phyloP scores from a whole-genome alignment of 176 grass and related monocot species.

The Rhynchospora tenuis region DNA sequence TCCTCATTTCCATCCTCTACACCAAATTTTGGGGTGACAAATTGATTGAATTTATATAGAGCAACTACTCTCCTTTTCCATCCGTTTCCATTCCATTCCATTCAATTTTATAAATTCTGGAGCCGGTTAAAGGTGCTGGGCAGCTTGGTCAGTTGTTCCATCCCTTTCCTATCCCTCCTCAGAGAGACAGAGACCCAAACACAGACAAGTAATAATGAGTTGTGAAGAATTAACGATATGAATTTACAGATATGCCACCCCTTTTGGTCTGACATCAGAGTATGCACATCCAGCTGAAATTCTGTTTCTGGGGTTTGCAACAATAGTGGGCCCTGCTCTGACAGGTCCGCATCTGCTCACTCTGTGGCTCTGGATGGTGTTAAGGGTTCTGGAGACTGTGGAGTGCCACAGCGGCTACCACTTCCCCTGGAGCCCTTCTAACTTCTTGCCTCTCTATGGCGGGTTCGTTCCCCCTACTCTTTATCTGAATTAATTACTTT shows the following conservation, averaged over 20 bases:
- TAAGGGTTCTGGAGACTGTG: conserved; percentile 86
- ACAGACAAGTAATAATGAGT: not conserved
- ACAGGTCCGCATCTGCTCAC: conserved; percentile 91
- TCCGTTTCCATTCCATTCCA: too few species aligned
- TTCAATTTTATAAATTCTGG: too few species aligned
- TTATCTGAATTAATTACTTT: not conserved
- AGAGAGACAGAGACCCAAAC: not conserved
- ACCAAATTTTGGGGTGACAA: too few species aligned
- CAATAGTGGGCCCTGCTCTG: conserved; percentile 67
- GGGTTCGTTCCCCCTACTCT: conserved; percentile 42
- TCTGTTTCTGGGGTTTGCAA: conserved; percentile 86
- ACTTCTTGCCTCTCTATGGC: conserved; percentile 89
- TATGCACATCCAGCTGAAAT: conserved; percentile 95
- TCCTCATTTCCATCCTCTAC: too few species aligned
- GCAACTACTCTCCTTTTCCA: too few species aligned
- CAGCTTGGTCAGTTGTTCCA: too few species aligned
- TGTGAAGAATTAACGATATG: not conserved
- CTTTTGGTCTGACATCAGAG: conserved; percentile 86
- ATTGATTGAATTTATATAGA: too few species aligned
- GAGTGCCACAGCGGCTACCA: conserved; percentile 96
- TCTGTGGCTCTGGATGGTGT: conserved; percentile 81
- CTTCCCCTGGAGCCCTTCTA: conserved; percentile 95
- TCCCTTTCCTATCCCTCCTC: too few species aligned
- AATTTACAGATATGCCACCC: conserved; percentile 68
- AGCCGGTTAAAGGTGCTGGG: too few species aligned